These are phyloP conservation scores for Helicostylum pulchrum DNA, from an alignment of 192 early-diverging fungal species.

Conservation along the genomic window DNA sequence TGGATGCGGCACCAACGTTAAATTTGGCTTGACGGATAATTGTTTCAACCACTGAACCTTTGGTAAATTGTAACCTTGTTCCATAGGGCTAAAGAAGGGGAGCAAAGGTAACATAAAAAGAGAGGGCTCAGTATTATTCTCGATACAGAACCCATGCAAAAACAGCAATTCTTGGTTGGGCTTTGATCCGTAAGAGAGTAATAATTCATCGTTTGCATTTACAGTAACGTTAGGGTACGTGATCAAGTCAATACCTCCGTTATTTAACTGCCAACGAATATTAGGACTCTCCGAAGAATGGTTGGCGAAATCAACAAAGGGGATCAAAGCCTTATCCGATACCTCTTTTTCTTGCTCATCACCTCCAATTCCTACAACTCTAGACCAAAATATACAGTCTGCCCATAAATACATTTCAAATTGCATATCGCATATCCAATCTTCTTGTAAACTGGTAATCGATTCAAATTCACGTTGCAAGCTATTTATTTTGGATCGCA, in stretches of 20 bases:
- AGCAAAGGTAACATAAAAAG: conserved; percentile 21
- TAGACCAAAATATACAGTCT: conserved; percentile 68
- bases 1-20: conserved; percentile 7
- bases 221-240: conserved; percentile 5
- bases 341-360: conserved; percentile 23
- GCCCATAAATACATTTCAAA: conserved; percentile 63
- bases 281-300: conserved; percentile 47
- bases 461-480: conserved; percentile 45
- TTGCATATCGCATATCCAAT: conserved; percentile 28
- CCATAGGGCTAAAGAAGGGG: conserved; percentile 19
- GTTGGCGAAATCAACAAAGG: conserved; percentile 72
- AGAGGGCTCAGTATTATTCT: conserved; percentile 44
- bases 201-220: conserved; percentile 42
- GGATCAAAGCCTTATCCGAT: conserved; percentile 56
- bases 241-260: conserved; percentile 36
- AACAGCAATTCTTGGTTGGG: conserved; percentile 70
- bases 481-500: conserved; percentile 45
- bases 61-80: conserved; percentile 28
- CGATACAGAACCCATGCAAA: conserved; percentile 62
- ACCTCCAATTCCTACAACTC: conserved; percentile 55
- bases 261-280: conserved; percentile 54
- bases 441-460: conserved; percentile 24
- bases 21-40: conserved; percentile 23
- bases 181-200: conserved; percentile 66
- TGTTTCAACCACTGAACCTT: conserved; percentile 36